Evolutionary conservation across 176 grass and related monocot genomes (phyloP).

Genomic region (bread wheat (Triticum aestivum)): DNA sequence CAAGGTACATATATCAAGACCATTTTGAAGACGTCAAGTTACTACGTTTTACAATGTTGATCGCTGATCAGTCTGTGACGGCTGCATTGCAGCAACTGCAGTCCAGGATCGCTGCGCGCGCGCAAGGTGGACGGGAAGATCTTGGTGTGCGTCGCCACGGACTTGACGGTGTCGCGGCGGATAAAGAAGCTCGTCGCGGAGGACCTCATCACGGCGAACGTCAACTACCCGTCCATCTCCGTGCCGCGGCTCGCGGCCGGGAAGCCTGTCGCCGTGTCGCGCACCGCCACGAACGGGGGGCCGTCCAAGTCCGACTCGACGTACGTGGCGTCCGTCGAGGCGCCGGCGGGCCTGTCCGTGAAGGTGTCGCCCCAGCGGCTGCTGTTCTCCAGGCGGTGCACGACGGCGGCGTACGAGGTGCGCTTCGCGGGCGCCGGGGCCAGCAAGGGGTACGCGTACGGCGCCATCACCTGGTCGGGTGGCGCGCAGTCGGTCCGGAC

Average conservation of each 20-base stretch:
- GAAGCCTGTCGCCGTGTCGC: too few species aligned
- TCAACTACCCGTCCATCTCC: too few species aligned
- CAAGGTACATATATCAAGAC: conserved; percentile 47
- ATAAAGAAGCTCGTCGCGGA: conserved; percentile 62
- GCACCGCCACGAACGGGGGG: too few species aligned
- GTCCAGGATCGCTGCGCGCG: conserved; percentile 78
- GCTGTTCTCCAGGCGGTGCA: too few species aligned
- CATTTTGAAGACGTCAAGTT: not conserved
- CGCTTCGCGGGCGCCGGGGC: conserved; percentile 37
- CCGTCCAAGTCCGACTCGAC: too few species aligned
- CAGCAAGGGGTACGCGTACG: conserved; percentile 57
- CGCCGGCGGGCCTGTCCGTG: too few species aligned
- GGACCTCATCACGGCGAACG: too few species aligned
- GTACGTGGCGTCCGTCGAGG: too few species aligned
- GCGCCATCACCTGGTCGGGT: conserved; percentile 77
- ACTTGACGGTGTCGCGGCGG: conserved; percentile 57
- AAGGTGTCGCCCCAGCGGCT: too few species aligned
- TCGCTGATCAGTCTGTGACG: too few species aligned
- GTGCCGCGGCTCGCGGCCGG: too few species aligned
- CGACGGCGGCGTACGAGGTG: conserved; percentile 26
- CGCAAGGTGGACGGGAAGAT: conserved; percentile 83
- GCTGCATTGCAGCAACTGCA: conserved; percentile 64
- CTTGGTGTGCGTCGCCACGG: conserved; percentile 69
- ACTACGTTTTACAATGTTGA: too few species aligned
- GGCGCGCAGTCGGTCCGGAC: conserved; percentile 45